Evolutionary conservation across 257 asterid genomes (phyloP).

Genomic region (Marsdenia floribunda): DNA sequence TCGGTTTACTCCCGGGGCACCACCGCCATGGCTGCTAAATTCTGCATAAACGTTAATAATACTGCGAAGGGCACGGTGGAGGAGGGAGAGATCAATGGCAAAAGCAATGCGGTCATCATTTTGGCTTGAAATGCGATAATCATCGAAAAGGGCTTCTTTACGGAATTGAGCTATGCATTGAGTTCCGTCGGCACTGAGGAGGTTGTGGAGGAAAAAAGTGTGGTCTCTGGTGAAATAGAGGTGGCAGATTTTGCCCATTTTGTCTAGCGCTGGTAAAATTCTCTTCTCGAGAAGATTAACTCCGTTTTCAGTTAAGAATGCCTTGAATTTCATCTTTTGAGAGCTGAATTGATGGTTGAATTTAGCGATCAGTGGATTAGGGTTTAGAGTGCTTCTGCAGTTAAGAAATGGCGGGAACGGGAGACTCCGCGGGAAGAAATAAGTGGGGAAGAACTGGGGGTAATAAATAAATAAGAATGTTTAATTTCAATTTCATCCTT

Average conservation of each 20-base stretch:
- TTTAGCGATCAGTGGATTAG: background rate
- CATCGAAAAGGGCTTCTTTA: constrained; percentile 59
- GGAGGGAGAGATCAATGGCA: constrained; percentile 75
- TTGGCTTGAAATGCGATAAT: constrained; percentile 67
- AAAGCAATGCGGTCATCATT: constrained; percentile 70
- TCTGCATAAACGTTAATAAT: constrained; percentile 58
- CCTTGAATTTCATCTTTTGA: constrained; percentile 67
- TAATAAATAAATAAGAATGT: background rate
- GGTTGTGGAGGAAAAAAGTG: constrained; percentile 91
- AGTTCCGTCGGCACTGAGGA: constrained; percentile 73
- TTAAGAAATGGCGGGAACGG: constrained; percentile 25
- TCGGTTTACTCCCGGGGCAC: constrained; percentile 26
- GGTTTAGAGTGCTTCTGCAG: constrained; percentile 6
- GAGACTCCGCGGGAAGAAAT: background rate
- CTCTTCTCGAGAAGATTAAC: constrained; percentile 75
- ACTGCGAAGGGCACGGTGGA: constrained; percentile 92
- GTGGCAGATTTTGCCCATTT: constrained; percentile 72
- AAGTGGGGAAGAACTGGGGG: background rate
- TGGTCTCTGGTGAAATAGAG: constrained; percentile 66
- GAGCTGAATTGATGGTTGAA: background rate
- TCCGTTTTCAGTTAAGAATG: constrained; percentile 71
- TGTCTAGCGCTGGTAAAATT: constrained; percentile 78
- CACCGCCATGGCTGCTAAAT: constrained; percentile 17
- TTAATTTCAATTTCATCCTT: background rate
- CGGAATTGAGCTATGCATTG: constrained; percentile 86